A percentile compares a stretch with the other conserved stretches of the same genome.
These are phyloP conservation scores for Septoria petroselini DNA, from an alignment of 2,329 filamentous ascomycete species.

Conservation along the genomic window DNA sequence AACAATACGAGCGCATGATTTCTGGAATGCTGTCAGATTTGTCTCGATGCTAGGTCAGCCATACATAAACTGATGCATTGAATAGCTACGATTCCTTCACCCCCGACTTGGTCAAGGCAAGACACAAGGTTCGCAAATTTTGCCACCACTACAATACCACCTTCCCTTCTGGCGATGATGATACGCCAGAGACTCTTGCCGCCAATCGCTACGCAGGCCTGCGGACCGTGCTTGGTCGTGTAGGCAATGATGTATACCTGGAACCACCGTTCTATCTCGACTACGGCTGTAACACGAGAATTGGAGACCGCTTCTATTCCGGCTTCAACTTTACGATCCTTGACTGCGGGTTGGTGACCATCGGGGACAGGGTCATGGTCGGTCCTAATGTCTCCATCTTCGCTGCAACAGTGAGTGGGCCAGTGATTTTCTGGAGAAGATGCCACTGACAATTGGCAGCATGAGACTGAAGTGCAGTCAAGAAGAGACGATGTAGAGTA, in stretches of 20 bases:
- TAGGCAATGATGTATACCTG: slow-evolving; percentile 47
- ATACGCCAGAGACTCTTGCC: slow-evolving; percentile 9
- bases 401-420: no score
- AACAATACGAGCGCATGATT: slow-evolving; percentile 64
- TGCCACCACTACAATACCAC: slow-evolving; percentile 59
- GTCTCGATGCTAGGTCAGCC: not conserved
- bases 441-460: no score
- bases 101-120: slow-evolving; percentile 50
- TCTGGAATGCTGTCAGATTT: slow-evolving; percentile 54
- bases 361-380: slow-evolving; percentile 53
- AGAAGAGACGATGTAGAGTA: slow-evolving; percentile 51
- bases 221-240: slow-evolving; percentile 16
- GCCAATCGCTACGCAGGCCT: slow-evolving; percentile 15
- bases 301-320: slow-evolving; percentile 63
- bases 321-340: slow-evolving; percentile 57
- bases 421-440: no score
- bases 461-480: slow-evolving; percentile 51
- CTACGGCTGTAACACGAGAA: slow-evolving; percentile 63
- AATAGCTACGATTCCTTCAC: slow-evolving; percentile 45
- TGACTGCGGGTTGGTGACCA: slow-evolving; percentile 52
- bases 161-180: slow-evolving; percentile 42
- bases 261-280: slow-evolving; percentile 63
- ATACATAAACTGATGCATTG: not conserved
- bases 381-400: slow-evolving; percentile 54
- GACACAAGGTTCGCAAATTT: slow-evolving; percentile 55